A percentile compares a stretch with the other conserved stretches of the same genome.
phyloP scores from a whole-genome alignment of 805 yeast genomes.

The Ogataea trehaloabstinens region DNA sequence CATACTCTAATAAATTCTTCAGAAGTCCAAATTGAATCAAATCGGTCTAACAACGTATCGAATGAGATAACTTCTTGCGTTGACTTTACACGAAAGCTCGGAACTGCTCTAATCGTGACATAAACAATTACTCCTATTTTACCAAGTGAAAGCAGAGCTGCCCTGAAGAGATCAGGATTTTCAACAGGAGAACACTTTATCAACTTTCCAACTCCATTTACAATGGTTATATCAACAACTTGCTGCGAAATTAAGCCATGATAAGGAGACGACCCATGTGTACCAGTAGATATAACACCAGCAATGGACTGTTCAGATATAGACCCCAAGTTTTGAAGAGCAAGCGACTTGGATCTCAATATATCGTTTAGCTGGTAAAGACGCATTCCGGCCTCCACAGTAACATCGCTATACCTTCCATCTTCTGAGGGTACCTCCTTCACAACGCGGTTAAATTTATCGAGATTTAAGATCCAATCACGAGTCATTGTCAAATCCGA shows the following conservation, averaged over 20 bases:
- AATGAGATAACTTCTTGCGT: conserved; percentile 80
- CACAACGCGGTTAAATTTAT: conserved; percentile 59
- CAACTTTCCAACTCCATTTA: conserved; percentile 73
- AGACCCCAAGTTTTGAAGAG: conserved; percentile 89
- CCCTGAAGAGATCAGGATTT: conserved; percentile 66
- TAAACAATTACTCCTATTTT: conserved; percentile 86
- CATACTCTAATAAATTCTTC: conserved; percentile 91
- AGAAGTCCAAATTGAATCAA: conserved; percentile 83
- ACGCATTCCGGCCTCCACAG: conserved; percentile 93
- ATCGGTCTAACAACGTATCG: conserved; percentile 63
- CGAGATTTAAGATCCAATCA: conserved; percentile 88
- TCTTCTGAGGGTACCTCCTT: conserved; percentile 45
- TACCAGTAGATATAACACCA: conserved; percentile 95
- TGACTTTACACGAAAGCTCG: conserved; percentile 77
- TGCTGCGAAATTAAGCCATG: conserved; percentile 91
- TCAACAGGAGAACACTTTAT: conserved; percentile 65
- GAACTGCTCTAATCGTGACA: conserved; percentile 82
- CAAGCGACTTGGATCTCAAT: conserved; percentile 62
- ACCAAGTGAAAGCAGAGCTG: conserved; percentile 83
- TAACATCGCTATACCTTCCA: conserved; percentile 79
- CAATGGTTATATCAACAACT: conserved; percentile 71
- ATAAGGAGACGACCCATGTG: conserved; percentile 92
- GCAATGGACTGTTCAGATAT: conserved; percentile 92
- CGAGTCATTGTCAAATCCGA: conserved; percentile 83
- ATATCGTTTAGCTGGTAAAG: conserved; percentile 69